phyloP scores from a whole-genome alignment of 148 eudicot species.

The Cornus florida region DNA sequence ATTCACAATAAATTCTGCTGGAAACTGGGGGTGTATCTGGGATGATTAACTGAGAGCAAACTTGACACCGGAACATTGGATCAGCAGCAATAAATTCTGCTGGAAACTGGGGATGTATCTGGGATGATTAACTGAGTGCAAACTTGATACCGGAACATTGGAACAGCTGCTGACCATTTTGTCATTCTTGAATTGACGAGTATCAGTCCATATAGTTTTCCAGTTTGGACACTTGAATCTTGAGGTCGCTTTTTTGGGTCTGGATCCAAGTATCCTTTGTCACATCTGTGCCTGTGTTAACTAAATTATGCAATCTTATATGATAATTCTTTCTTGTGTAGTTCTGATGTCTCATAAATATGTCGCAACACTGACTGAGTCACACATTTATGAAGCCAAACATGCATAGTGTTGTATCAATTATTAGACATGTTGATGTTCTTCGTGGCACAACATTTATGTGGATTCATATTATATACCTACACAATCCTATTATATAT shows the following conservation, averaged over 20 bases:
- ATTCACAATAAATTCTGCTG: not conserved
- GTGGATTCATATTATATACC: not conserved
- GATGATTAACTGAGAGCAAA: not conserved
- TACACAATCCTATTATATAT: not conserved
- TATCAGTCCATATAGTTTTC: not conserved
- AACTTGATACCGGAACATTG: not conserved
- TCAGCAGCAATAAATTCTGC: not conserved
- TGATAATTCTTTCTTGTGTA: not conserved
- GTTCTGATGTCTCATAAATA: not conserved
- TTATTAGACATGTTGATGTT: not conserved
- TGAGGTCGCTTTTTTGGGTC: not conserved
- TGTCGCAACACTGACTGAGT: not conserved
- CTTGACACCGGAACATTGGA: not conserved
- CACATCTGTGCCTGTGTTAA: not conserved
- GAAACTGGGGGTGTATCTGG: not conserved
- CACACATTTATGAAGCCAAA: conserved; percentile 4
- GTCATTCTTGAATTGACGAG: not conserved
- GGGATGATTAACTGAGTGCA: not conserved
- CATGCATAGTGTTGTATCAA: not conserved
- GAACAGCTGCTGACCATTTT: not conserved
- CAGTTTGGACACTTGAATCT: not conserved
- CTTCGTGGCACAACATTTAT: not conserved
- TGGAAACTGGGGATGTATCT: not conserved
- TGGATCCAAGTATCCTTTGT: not conserved
- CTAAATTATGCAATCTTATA: not conserved